phyloP scores from a whole-genome alignment of 2,329 filamentous ascomycete species.

The Diplodia seriata region DNA sequence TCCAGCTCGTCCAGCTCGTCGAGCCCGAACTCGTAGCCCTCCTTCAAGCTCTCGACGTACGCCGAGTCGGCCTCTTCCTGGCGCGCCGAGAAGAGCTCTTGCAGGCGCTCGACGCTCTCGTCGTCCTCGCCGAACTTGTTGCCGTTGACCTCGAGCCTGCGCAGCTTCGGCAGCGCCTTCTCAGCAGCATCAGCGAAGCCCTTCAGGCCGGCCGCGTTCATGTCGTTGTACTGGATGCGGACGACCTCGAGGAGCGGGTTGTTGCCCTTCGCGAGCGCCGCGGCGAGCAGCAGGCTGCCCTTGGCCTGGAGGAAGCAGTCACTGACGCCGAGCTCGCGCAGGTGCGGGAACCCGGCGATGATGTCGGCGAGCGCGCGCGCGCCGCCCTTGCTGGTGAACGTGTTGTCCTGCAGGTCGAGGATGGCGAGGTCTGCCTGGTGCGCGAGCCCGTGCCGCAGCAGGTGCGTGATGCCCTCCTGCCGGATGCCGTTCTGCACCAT shows the following conservation, averaged over 20 bases:
- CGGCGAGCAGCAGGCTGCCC: conserved; percentile 75
- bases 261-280: conserved; percentile 74
- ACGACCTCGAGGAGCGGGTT: conserved; percentile 83
- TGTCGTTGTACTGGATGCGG: conserved; percentile 92
- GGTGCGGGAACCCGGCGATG: conserved; percentile 73
- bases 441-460: conserved; percentile 79
- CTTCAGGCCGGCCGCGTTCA: conserved; percentile 77
- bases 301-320: conserved; percentile 82
- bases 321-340: conserved; percentile 85
- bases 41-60: conserved; percentile 43
- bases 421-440: conserved; percentile 73
- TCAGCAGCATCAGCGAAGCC: conserved; percentile 73
- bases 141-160: conserved; percentile 91
- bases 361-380: conserved; percentile 79
- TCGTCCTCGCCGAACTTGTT: conserved; percentile 95
- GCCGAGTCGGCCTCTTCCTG: conserved; percentile 64
- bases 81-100: conserved; percentile 71
- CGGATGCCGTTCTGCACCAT: conserved; percentile 99
- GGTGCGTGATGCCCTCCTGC: conserved; percentile 84
- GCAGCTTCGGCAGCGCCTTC: conserved; percentile 73
- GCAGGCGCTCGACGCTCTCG: conserved; percentile 69
- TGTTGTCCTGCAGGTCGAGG: conserved; percentile 96
- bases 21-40: conserved; percentile 60
- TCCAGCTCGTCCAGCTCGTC: conserved; percentile 80
- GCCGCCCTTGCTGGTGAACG: conserved; percentile 78